phyloP scores from a whole-genome alignment of 2,329 filamentous ascomycete genomes.

The Ophiostoma sp. region DNA sequence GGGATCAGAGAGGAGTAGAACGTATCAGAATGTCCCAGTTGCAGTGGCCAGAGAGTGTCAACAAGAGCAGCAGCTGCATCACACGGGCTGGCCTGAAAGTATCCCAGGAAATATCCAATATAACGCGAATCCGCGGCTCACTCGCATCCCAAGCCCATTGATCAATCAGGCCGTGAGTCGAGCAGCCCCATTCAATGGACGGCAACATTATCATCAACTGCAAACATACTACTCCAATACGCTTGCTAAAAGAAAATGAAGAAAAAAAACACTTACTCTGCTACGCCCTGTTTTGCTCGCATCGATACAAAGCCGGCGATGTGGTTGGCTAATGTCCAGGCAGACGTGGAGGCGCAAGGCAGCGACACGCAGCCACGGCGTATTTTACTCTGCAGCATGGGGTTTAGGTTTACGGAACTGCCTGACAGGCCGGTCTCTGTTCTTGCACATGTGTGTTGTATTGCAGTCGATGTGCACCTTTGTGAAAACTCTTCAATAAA shows the following conservation, averaged over 20 bases:
- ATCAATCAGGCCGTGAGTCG: background rate
- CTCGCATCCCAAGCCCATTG: background rate
- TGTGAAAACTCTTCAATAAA: background rate
- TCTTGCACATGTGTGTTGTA: background rate
- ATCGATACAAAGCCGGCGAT: background rate
- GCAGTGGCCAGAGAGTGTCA: background rate
- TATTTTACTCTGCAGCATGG: background rate
- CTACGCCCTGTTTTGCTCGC: background rate
- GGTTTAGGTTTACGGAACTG: background rate
- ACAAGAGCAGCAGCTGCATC: no score
- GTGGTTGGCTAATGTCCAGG: constrained; percentile 1
- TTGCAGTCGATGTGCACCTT: background rate
- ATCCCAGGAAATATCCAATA: background rate
- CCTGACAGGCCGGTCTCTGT: background rate
- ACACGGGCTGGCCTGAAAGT: no score
- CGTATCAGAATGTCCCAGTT: no score
- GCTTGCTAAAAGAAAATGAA: no score
- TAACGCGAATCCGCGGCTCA: background rate
- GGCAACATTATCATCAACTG: no score
- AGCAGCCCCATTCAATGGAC: background rate
- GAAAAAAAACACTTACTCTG: background rate
- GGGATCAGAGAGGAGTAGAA: background rate
- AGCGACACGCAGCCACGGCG: background rate
- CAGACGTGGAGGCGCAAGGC: constrained; percentile 7
- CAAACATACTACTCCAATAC: background rate